A percentile compares a stretch with the other conserved stretches of the same genome.
phyloP scores from a whole-genome alignment of 306 rosid species.

The Rubus parviflorus region DNA sequence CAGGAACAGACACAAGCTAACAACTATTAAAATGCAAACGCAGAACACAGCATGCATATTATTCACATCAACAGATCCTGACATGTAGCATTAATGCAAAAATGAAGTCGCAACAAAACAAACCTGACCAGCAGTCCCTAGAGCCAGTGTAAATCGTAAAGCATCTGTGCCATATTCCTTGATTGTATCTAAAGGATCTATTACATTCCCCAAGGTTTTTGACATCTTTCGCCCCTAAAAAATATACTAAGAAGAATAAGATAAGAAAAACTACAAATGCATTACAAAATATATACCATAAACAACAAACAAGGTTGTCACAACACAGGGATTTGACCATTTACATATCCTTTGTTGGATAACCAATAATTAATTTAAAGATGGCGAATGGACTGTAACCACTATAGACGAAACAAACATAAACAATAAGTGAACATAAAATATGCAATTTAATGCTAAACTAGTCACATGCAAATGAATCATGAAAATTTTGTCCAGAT shows the following conservation, averaged over 20 bases:
- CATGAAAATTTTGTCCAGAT: neutral
- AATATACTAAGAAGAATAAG: neutral
- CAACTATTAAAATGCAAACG: constrained; percentile 19
- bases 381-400: neutral
- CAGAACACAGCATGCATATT: neutral
- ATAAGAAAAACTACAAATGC: neutral
- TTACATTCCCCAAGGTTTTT: constrained; percentile 85
- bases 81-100: neutral
- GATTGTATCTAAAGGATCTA: constrained; percentile 87
- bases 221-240: constrained; percentile 97
- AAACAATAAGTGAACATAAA: neutral
- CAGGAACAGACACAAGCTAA: constrained; percentile 3
- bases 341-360: neutral
- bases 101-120: constrained; percentile 27
- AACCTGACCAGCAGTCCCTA: constrained; percentile 99
- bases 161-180: constrained; percentile 96
- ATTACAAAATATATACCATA: neutral
- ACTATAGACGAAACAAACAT: neutral
- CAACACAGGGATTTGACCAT: neutral
- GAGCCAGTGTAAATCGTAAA: constrained; percentile 83
- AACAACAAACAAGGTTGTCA: neutral
- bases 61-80: neutral
- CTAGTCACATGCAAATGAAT: neutral
- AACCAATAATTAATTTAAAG: neutral
- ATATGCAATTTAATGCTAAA: neutral